Base-by-base conservation (phyloP, 164 flowering plant genomes). In the Chimonanthus salicifolius region DNA sequence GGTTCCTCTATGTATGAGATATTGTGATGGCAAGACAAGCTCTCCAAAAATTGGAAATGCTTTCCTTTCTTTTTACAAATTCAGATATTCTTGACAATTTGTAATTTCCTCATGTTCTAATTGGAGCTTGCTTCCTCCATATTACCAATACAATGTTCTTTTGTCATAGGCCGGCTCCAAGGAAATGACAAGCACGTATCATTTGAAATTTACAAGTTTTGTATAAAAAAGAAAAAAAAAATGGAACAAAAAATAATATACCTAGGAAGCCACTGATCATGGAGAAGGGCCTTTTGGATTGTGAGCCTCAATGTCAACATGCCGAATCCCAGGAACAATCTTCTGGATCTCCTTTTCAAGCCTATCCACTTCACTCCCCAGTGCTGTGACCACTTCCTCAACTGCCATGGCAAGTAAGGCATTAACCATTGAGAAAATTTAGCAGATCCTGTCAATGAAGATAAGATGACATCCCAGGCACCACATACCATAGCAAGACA, bases 351-450 rank as follows among this genome's bases (percentile, higher is more conserved):
- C 99, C 76, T 84, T 85, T 74, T 96, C 98, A 8, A 96, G 87
- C 77, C 99, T 86, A 81, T 96, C 99, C 47, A 96, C 98, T 87
- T 96, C 99, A 73, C 95, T 94, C 74, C 99, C 99, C 48, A 96
- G 81, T 70, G 99, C 98, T 45, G 93, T 89, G 43, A 96, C 98
- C 47, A 94, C 87, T 79, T 96, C 98, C 79, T 96, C 97, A 78
- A 97, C 99, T 93, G 84, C 76, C 71, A 77, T 63, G 7, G 10
- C 67, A 54, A 7, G 18, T 69, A 11, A 11, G 7, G 21, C 13
- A 46, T 21, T 47, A 47, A 54, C 60, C 11, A 54, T 71, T 48
- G 20, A 63, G 48, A 68, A 60, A 3, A 58, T 67, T 47, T 15
- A 2, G 44, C 21, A 62, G 21, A 15, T 48, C 49, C 9, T 45